These are phyloP conservation scores for Eucalyptus coolabah DNA, from an alignment of 345 rosid genomes.

Conservation along the genomic window DNA sequence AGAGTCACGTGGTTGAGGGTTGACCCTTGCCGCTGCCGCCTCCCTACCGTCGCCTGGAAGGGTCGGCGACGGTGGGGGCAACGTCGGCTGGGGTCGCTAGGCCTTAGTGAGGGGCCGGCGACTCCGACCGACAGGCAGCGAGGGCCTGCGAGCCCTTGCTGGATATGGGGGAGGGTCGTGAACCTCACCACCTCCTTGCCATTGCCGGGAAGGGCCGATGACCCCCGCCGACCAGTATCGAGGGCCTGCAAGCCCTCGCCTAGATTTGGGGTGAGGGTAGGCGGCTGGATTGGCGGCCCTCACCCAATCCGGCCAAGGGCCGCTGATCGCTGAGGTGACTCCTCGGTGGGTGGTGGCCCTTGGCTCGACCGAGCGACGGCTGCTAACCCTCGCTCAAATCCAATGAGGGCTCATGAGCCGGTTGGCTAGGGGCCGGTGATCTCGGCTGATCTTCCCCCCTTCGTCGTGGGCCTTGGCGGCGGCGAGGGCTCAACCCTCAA, in stretches of 20 bases:
- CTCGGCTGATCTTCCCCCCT: too few relatives aligned
- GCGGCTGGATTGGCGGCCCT: too few relatives aligned
- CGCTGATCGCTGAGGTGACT: fast-evolving
- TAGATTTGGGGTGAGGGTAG: too few relatives aligned
- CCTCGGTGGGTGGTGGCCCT: fast-evolving
- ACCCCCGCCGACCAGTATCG: too few relatives aligned
- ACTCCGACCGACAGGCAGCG: fast-evolving
- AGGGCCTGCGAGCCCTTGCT: fast-evolving
- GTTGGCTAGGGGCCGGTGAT: too few relatives aligned
- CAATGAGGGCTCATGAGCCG: fast-evolving
- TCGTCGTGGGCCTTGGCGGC: fast-evolving
- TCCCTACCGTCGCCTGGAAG: fast-evolving
- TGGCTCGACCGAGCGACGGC: fast-evolving
- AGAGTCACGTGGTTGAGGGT: fast-evolving
- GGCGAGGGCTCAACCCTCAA: too few relatives aligned
- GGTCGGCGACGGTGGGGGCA: fast-evolving
- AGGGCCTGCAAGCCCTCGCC: fast-evolving
- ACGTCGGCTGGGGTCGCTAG: fast-evolving
- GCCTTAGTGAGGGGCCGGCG: fast-evolving
- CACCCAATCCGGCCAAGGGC: fast-evolving
- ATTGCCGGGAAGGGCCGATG: fast-evolving
- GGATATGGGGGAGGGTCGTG: fast-evolving
- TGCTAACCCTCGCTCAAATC: too few relatives aligned
- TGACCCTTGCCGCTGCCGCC: fast-evolving
- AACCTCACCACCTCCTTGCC: fast-evolving